Evolutionary conservation across 495 filamentous ascomycete species (phyloP).

Genomic region (Xylaria grammica): DNA sequence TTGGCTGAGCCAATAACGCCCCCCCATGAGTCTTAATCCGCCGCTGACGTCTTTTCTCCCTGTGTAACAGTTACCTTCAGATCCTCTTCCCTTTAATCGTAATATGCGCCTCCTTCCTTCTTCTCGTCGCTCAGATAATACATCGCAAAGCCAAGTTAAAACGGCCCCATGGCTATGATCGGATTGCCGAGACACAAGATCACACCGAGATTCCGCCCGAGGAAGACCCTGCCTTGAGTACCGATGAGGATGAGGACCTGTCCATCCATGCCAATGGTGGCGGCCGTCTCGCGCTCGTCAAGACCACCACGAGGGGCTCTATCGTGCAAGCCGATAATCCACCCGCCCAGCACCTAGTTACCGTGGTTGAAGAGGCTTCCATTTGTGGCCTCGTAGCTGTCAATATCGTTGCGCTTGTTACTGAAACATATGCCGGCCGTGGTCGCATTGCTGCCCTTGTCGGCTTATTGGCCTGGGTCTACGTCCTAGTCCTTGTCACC

Average conservation of each 20-base stretch:
- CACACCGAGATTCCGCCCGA: conserved; percentile 54
- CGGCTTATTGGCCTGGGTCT: conserved; percentile 75
- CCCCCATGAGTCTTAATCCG: conserved; percentile 17
- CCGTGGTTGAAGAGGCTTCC: conserved; percentile 75
- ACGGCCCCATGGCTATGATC: conserved; percentile 54
- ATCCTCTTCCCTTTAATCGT: conserved; percentile 78
- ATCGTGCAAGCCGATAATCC: conserved; percentile 80
- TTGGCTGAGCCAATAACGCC: background rate
- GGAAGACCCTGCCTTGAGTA: conserved; percentile 51
- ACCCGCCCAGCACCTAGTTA: conserved; percentile 68
- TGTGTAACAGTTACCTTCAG: conserved; percentile 74
- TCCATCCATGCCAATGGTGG: conserved; percentile 42
- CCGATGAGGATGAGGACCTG: conserved; percentile 70
- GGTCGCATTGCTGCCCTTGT: conserved; percentile 63
- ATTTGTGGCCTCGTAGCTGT: conserved; percentile 72
- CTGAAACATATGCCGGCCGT: conserved; percentile 36
- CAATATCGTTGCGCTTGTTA: conserved; percentile 64
- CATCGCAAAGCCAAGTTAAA: conserved; percentile 54
- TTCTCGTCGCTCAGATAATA: conserved; percentile 62
- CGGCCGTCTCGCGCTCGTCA: conserved; percentile 62
- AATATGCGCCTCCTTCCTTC: conserved; percentile 70
- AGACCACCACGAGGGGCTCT: conserved; percentile 65
- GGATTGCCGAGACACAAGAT: conserved; percentile 47
- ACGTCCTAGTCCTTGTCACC: conserved; percentile 76
- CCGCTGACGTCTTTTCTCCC: conserved; percentile 29